Conservation (phyloP, 371 early-diverging fungal species). For the Mucor lusitanicus region DNA sequence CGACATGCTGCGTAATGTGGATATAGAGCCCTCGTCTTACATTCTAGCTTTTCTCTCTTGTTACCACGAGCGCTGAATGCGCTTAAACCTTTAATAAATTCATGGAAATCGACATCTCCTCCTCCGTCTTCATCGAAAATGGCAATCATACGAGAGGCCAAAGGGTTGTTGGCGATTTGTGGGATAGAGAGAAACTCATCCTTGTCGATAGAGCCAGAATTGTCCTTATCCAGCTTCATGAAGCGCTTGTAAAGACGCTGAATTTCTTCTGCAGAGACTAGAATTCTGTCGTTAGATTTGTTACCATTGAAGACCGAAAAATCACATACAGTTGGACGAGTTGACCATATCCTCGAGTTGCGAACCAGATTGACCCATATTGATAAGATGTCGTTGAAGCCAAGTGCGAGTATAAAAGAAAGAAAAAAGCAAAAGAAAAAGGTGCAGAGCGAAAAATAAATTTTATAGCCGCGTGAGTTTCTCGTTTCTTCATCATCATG, state of each 20-base stretch:
- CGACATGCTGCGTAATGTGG: neutral
- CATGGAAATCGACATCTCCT: slow-evolving; percentile 97
- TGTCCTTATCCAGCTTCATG: slow-evolving; percentile 95
- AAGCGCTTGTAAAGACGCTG: slow-evolving; percentile 96
- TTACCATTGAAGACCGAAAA: neutral
- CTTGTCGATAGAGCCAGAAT: slow-evolving; percentile 91
- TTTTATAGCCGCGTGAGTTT: neutral
- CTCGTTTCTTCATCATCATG: neutral
- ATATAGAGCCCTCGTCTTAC: slow-evolving; percentile 35
- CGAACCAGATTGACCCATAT: slow-evolving; percentile 50
- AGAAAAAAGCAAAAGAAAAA: slow-evolving; percentile 1
- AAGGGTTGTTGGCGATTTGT: slow-evolving; percentile 94
- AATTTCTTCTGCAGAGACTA: slow-evolving; percentile 92
- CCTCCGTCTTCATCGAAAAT: slow-evolving; percentile 97
- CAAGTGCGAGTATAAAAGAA: slow-evolving; percentile 1
- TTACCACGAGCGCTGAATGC: slow-evolving; percentile 93
- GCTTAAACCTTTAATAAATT: slow-evolving; percentile 92
- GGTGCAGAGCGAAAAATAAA: neutral
- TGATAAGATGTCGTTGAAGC: neutral
- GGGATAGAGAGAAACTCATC: slow-evolving; percentile 95
- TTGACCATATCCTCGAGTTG: slow-evolving; percentile 59
- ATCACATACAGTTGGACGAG: slow-evolving; percentile 48
- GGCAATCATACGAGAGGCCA: slow-evolving; percentile 92
- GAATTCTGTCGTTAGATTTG: neutral
- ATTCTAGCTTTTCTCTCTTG: slow-evolving; percentile 89